Base-by-base conservation (phyloP, 805 yeast genomes). In the Komagataella pseudopastoris region DNA sequence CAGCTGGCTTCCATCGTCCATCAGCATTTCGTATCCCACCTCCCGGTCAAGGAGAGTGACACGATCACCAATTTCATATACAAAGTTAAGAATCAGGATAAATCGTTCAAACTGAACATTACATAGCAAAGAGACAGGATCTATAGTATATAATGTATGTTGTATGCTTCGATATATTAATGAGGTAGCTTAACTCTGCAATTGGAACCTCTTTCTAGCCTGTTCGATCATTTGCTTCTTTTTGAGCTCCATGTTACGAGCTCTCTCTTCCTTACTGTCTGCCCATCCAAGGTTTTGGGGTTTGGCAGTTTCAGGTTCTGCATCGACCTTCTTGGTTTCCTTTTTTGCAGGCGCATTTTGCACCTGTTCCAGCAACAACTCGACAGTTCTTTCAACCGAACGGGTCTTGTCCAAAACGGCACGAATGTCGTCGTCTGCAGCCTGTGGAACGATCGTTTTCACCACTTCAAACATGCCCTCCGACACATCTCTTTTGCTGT, bases 41-140 rank as follows among this genome's bases (percentile, higher is more conserved):
- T 30, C 39, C 54, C 70, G 23, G 80, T 81, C 3, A 81, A 86
- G 58, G 99, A 91, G 61, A 80, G 83, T 53, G 98, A 91, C 59
- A 80, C 85, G 36, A 81, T 91, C 45, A 88, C 96, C 44, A 89
- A 86, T 59, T 93, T 91, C 63, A 72, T 93, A 51, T 93, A 91
- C 68, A 83, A 86, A 59, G 89, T 88, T 51, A 81, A 80, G 60
- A 83, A 88, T 60, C 87, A 86, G 59, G 63, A 71, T 48, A 68
- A 66, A 54, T 18, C 39, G 30, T 51, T 51, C 72, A 70, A 49
- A 71, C 71, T 56, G 71, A 70, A 58, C 60, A 45, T 51, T 49
- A 49, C 24, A 36, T 45, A 46, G 44, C 43, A 43, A 36, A 14
- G 23, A 17, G 14, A 16, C 12, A 16, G 17, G 22, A n/a, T 14